phyloP scores from a whole-genome alignment of 495 filamentous ascomycete genomes.

The Articulospora tetracladia region DNA sequence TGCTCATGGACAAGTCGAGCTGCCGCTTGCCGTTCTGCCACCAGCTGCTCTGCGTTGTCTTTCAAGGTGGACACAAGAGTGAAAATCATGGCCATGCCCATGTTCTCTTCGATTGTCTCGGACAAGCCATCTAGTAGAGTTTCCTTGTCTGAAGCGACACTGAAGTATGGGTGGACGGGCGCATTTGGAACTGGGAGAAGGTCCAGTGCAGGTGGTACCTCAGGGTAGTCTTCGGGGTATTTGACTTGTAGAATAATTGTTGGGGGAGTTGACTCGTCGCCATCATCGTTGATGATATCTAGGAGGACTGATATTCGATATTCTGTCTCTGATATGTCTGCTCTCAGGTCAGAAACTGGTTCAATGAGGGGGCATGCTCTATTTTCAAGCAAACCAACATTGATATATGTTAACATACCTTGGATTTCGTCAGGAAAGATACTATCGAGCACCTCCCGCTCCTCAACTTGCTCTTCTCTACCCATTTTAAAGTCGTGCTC shows the following conservation, averaged over 20 bases:
- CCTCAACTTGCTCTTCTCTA: constrained; percentile 88
- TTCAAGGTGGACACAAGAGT: constrained; percentile 82
- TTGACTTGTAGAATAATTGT: constrained; percentile 75
- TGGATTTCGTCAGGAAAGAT: constrained; percentile 98
- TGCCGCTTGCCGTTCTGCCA: constrained; percentile 62
- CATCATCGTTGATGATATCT: constrained; percentile 57
- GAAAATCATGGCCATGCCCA: constrained; percentile 99
- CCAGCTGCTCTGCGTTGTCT: constrained; percentile 78
- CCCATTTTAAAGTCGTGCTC: constrained; percentile 59
- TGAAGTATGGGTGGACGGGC: constrained; percentile 56
- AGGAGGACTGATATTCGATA: constrained; percentile 80
- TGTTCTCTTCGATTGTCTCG: constrained; percentile 75
- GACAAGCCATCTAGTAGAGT: constrained; percentile 64
- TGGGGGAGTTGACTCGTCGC: constrained; percentile 52
- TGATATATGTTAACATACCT: constrained; percentile 43
- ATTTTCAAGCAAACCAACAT: not conserved
- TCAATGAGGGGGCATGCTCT: not conserved
- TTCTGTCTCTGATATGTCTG: constrained; percentile 82
- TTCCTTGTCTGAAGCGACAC: constrained; percentile 59
- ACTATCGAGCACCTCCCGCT: constrained; percentile 94
- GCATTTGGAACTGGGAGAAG: constrained; percentile 68
- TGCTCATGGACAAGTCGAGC: constrained; percentile 60
- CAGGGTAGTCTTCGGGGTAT: constrained; percentile 85
- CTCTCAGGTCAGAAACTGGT: not conserved
- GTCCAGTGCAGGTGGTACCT: constrained; percentile 75